These are phyloP conservation scores for Tetrastigma voinierianum DNA, from an alignment of 164 flowering plant species.

Conservation along the genomic window DNA sequence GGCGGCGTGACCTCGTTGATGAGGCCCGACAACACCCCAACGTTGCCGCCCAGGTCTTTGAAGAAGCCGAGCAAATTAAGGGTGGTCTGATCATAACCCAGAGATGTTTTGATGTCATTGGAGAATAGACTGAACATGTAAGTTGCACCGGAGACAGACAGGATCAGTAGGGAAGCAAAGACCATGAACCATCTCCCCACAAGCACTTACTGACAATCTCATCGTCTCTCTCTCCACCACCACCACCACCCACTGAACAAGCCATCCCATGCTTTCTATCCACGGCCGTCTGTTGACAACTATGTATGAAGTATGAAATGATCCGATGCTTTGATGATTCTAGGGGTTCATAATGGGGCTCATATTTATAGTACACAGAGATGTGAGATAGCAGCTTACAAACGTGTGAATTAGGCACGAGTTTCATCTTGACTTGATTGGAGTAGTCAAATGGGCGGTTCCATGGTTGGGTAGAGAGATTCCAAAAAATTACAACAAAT, in stretches of 20 bases:
- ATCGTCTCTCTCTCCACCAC: no score
- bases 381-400: no score
- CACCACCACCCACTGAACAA: not conserved
- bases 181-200: conserved; percentile 68
- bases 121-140: conserved; percentile 65
- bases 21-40: conserved; percentile 63
- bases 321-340: no score
- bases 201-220: conserved; percentile 21
- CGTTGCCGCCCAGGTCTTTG: conserved; percentile 75
- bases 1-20: conserved; percentile 64
- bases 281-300: no score
- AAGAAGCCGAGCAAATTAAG: conserved; percentile 60
- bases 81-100: conserved; percentile 71
- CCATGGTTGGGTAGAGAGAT: no score
- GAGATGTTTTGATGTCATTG: conserved; percentile 38
- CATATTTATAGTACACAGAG: no score
- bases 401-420: no score
- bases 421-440: no score
- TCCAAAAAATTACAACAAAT: no score
- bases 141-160: conserved; percentile 60
- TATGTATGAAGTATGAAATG: no score
- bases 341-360: no score
- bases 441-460: no score
- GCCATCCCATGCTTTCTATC: conserved; percentile 4
- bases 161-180: conserved; percentile 57